Evolutionary conservation across 75 land plant species (phyloP).

Genomic region (Pseudotsuga menziesii): DNA sequence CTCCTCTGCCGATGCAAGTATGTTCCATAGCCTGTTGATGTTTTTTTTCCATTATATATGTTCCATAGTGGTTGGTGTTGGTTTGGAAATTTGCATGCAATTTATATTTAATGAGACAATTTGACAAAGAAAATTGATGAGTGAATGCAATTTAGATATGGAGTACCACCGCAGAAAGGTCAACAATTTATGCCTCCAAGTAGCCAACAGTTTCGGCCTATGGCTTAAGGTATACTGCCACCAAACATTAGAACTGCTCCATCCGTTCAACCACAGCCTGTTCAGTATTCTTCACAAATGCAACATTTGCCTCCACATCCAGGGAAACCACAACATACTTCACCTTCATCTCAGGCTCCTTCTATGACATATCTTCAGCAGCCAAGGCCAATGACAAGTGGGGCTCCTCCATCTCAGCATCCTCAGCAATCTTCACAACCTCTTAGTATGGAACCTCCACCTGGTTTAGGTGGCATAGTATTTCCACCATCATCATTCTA

Average conservation of each 20-base stretch:
- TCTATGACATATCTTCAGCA: conserved; percentile 30
- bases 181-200: conserved; percentile 44
- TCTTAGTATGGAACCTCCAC: conserved; percentile 18
- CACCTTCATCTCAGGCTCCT: conserved; percentile 32
- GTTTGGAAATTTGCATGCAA: neutral
- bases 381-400: conserved; percentile 23
- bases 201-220: conserved; percentile 46
- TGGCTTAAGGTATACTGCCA: conserved; percentile 26
- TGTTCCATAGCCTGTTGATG: neutral
- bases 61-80: neutral
- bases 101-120: neutral
- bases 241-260: conserved; percentile 33
- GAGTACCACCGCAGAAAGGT: conserved; percentile 30
- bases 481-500: conserved; percentile 27
- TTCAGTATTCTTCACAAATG: conserved; percentile 46
- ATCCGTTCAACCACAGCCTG: conserved; percentile 22
- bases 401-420: conserved; percentile 31
- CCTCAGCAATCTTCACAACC: conserved; percentile 29
- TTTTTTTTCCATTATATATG: neutral
- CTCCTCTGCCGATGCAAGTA: conserved; percentile 33
- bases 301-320: conserved; percentile 42
- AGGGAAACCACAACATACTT: conserved; percentile 23
- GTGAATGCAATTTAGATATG: conserved; percentile 61
- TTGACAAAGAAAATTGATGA: neutral
- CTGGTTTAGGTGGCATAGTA: conserved; percentile 27